Conservation (phyloP, 2,329 filamentous ascomycete species). For the Pyricularia pennisetigena region DNA sequence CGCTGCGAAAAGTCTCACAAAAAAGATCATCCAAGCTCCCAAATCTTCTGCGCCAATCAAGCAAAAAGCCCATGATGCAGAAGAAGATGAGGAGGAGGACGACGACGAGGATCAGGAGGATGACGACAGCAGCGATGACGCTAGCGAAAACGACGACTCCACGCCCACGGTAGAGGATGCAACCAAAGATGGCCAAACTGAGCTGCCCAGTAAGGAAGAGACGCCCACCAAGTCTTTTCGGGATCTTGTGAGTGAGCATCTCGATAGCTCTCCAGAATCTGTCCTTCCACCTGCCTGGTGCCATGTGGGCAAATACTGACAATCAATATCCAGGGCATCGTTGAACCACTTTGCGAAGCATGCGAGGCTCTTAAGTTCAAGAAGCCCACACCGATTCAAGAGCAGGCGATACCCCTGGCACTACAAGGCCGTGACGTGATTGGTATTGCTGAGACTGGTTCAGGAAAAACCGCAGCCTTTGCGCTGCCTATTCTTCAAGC, state of each 20-base stretch:
- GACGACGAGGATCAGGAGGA: background rate
- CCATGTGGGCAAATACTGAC: background rate
- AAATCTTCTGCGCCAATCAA: background rate
- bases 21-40: background rate
- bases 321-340: conserved; percentile 52
- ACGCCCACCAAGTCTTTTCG: conserved; percentile 47
- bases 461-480: conserved; percentile 93
- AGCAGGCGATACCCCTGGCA: conserved; percentile 71
- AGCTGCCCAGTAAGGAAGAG: background rate
- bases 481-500: conserved; percentile 86
- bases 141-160: background rate
- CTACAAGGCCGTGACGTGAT: conserved; percentile 79
- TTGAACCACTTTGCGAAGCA: conserved; percentile 81
- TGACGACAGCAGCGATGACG: background rate
- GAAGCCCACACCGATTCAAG: conserved; percentile 79
- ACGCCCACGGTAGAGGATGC: conserved; percentile 1
- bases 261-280: background rate
- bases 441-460: conserved; percentile 88
- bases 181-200: background rate
- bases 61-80: background rate
- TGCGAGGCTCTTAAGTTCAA: conserved; percentile 78
- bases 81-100: background rate
- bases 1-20: background rate
- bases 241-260: conserved; percentile 39
- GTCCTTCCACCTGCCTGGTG: background rate